Conservation (phyloP, 306 rosid genomes). For the Sicyos baderoa region DNA sequence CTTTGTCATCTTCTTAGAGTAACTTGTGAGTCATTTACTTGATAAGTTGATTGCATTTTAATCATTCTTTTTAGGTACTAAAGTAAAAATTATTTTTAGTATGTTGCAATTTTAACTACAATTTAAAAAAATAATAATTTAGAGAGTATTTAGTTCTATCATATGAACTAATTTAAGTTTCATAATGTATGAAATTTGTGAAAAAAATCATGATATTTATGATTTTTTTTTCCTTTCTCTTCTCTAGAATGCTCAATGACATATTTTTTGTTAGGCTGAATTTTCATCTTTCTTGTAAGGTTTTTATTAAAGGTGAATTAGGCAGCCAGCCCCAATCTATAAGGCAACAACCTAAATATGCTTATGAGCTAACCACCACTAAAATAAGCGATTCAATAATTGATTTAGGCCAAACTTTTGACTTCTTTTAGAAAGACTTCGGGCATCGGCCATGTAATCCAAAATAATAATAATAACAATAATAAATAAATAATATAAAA, state of each 20-base stretch:
- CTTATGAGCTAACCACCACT: constrained; percentile 2
- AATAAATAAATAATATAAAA: background rate
- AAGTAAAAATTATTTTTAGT: background rate
- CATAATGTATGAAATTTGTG: background rate
- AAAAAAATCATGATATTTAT: no score
- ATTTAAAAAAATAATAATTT: no score
- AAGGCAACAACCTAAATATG: background rate
- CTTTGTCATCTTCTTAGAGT: background rate
- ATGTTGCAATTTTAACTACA: background rate
- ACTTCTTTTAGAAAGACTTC: background rate
- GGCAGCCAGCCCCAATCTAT: background rate
- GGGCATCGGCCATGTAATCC: background rate
- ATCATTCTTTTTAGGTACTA: background rate
- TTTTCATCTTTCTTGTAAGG: no score
- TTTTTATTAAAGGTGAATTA: background rate
- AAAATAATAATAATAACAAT: background rate
- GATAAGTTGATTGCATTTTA: background rate
- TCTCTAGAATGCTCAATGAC: no score
- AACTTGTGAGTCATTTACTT: background rate
- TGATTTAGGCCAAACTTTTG: background rate
- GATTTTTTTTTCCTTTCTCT: no score
- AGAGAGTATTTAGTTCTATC: background rate
- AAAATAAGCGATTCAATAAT: background rate
- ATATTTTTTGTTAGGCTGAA: no score
- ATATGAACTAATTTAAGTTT: no score